Percentiles rank a stretch among this genome's conserved stretches.
These are phyloP conservation scores for Pholiota microspora DNA, from an alignment of 768 basidiomycete genomes.

Conservation along the genomic window DNA sequence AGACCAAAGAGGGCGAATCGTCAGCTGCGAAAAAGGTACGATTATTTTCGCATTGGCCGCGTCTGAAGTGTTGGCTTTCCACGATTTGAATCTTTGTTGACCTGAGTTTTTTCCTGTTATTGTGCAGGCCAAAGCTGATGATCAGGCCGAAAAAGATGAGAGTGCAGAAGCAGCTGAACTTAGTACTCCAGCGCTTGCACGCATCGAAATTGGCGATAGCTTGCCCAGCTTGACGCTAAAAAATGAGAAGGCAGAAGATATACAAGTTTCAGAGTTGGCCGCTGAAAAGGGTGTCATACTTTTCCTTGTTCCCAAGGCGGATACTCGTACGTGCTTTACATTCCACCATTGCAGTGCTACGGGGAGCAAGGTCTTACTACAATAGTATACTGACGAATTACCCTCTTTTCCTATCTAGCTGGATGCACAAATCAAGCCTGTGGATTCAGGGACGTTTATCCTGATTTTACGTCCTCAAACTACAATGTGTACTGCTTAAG, in stretches of 20 bases:
- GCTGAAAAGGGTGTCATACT: conserved; percentile 75
- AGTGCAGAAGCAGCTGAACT: conserved; percentile 20
- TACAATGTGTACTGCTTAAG: conserved; percentile 86
- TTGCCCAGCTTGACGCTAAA: conserved; percentile 75
- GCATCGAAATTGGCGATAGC: conserved; percentile 69
- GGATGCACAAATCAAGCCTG: conserved; percentile 95
- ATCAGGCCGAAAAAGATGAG: conserved; percentile 1
- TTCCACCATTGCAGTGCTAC: too few relatives aligned
- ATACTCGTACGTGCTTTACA: conserved; percentile 59
- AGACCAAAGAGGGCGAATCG: conserved; percentile 28
- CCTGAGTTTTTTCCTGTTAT: conserved; percentile 7
- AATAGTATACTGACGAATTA: not conserved
- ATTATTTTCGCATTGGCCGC: conserved; percentile 8
- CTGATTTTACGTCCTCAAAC: conserved; percentile 65
- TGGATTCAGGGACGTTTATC: conserved; percentile 82
- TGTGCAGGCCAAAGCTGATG: conserved; percentile 32
- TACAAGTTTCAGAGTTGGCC: conserved; percentile 63
- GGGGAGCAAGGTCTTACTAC: not conserved
- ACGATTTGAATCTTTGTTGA: not conserved
- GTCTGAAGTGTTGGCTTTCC: conserved; percentile 1
- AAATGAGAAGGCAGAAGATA: conserved; percentile 82
- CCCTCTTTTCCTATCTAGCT: conserved; percentile 36
- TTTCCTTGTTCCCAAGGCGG: conserved; percentile 83
- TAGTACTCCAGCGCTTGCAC: conserved; percentile 21
- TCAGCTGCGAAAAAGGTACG: conserved; percentile 40